Evolutionary conservation across 352 stramenopile genomes (phyloP).

Genomic region (Phytophthora pinifolia): DNA sequence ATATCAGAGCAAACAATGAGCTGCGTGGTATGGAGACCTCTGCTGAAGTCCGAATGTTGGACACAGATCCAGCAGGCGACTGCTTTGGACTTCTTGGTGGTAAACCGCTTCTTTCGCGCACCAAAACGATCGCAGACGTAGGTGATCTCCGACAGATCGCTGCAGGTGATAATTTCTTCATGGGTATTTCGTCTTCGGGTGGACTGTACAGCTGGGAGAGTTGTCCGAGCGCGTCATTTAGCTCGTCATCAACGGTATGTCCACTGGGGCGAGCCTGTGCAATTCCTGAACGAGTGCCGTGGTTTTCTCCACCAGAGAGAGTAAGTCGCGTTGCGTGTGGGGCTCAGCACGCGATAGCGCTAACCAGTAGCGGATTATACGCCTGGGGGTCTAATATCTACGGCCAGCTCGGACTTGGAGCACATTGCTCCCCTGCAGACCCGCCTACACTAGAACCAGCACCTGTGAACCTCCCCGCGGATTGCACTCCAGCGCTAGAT

Average conservation of each 20-base stretch:
- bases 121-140: constrained; percentile 49
- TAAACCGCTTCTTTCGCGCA: constrained; percentile 40
- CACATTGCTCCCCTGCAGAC: constrained; percentile 25
- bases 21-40: not conserved
- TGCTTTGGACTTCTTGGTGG: constrained; percentile 52
- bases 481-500: constrained; percentile 30
- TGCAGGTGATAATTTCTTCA: constrained; percentile 35
- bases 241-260: constrained; percentile 5
- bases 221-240: constrained; percentile 6
- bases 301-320: constrained; percentile 19
- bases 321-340: constrained; percentile 51
- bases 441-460: constrained; percentile 24
- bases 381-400: constrained; percentile 68
- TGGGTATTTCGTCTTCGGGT: constrained; percentile 33
- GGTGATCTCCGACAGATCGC: constrained; percentile 36
- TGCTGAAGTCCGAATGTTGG: constrained; percentile 10
- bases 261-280: constrained; percentile 16
- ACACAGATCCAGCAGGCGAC: constrained; percentile 40
- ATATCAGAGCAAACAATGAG: too few species aligned
- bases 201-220: constrained; percentile 45
- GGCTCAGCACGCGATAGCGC: constrained; percentile 35
- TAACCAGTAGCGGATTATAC: constrained; percentile 40
- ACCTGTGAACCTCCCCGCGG: constrained; percentile 19
- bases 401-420: constrained; percentile 57
- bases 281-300: constrained; percentile 24